phyloP scores from a whole-genome alignment of 805 yeast species.

The Barnettozyma sucrosica region DNA sequence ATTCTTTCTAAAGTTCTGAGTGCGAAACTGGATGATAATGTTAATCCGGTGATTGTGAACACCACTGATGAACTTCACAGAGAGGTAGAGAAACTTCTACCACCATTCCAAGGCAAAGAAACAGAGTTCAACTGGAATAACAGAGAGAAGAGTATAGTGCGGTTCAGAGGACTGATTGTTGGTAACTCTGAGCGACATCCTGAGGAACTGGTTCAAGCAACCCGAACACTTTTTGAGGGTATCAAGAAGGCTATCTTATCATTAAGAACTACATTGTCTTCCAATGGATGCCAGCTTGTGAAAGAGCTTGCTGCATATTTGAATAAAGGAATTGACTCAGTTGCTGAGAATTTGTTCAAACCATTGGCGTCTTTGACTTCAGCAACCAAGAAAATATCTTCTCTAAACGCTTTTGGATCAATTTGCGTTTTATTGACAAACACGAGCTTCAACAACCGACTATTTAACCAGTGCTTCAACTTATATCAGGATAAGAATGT shows the following conservation, averaged over 20 bases:
- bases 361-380: constrained; percentile 30
- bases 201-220: constrained; percentile 31
- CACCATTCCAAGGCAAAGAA: constrained; percentile 65
- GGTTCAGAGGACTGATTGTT: constrained; percentile 53
- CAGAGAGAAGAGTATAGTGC: constrained; percentile 58
- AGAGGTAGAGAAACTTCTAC: constrained; percentile 25
- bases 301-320: constrained; percentile 48
- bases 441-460: constrained; percentile 46
- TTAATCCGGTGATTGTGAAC: constrained; percentile 10
- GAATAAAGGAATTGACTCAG: constrained; percentile 25
- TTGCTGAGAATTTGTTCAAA: constrained; percentile 30
- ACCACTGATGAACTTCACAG: constrained; percentile 20
- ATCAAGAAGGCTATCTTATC: constrained; percentile 64
- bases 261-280: constrained; percentile 75
- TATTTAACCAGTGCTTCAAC: constrained; percentile 42
- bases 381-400: constrained; percentile 34
- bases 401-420: constrained; percentile 31
- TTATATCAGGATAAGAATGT: constrained; percentile 65
- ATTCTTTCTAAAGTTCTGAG: constrained; percentile 16
- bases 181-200: constrained; percentile 46
- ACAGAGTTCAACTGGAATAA: constrained; percentile 82
- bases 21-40: constrained; percentile 18
- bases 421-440: constrained; percentile 48
- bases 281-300: constrained; percentile 68
- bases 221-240: constrained; percentile 43